phyloP scores from a whole-genome alignment of 441 rosid species.

The Populus trichocarpa region DNA sequence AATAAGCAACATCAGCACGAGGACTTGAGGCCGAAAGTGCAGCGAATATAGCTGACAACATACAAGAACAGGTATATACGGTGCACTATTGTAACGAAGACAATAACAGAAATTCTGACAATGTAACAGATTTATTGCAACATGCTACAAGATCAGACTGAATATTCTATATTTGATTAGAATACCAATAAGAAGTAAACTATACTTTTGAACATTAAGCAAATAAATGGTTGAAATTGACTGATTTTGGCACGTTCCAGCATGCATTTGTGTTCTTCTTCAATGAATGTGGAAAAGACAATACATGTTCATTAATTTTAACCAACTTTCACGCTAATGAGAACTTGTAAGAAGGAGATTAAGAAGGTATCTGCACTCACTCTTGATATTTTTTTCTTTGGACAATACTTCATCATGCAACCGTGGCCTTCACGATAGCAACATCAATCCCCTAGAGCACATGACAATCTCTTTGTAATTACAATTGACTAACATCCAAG shows the following conservation, averaged over 20 bases:
- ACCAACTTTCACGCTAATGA: too few species aligned
- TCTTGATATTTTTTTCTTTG: constrained; percentile 40
- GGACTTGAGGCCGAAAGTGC: constrained; percentile 35
- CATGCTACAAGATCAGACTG: too few species aligned
- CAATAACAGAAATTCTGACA: too few species aligned
- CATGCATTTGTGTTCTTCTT: too few species aligned
- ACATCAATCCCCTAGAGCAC: constrained; percentile 32
- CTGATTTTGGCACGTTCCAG: too few species aligned
- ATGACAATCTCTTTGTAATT: not conserved
- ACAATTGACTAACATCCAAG: not conserved
- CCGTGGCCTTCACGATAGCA: constrained; percentile 54
- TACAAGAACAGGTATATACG: not conserved
- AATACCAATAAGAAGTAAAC: too few species aligned
- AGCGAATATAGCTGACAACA: constrained; percentile 33
- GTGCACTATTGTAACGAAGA: not conserved
- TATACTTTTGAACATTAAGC: too few species aligned
- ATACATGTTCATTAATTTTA: too few species aligned
- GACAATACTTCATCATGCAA: constrained; percentile 32
- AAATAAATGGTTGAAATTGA: too few species aligned
- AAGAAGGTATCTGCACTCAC: constrained; percentile 25
- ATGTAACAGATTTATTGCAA: too few species aligned
- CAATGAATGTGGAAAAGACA: too few species aligned
- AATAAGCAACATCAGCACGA: constrained; percentile 28
- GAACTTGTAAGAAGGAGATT: not conserved
- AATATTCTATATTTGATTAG: too few species aligned